These are phyloP conservation scores for Pythium rishiriense DNA, from an alignment of 352 stramenopile species.

Conservation along the genomic window DNA sequence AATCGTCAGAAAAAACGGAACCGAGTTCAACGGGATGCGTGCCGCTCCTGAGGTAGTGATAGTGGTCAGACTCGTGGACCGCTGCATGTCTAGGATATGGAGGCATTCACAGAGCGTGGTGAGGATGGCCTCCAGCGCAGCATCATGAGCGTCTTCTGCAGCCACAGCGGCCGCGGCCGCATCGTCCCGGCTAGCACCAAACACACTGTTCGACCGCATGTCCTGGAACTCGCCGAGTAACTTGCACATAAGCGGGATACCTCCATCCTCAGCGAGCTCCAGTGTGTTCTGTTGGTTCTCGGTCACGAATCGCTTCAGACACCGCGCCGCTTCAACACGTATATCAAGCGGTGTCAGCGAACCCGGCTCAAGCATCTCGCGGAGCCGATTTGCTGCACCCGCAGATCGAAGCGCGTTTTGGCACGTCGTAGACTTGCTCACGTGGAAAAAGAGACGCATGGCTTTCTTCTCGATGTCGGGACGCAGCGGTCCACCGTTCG, in stretches of 20 bases:
- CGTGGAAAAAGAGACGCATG: slow-evolving; percentile 71
- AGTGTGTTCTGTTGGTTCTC: slow-evolving; percentile 77
- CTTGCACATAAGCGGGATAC: slow-evolving; percentile 50
- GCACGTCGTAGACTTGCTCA: slow-evolving; percentile 61
- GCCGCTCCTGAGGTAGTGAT: slow-evolving; percentile 38
- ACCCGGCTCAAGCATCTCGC: slow-evolving; percentile 58
- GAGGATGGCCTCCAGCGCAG: slow-evolving; percentile 71
- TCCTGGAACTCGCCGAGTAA: slow-evolving; percentile 62
- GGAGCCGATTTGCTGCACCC: slow-evolving; percentile 46
- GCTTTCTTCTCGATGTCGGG: slow-evolving; percentile 72
- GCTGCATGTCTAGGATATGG: slow-evolving; percentile 45
- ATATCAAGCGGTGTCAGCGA: slow-evolving; percentile 51
- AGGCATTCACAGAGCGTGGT: slow-evolving; percentile 79
- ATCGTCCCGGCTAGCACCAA: slow-evolving; percentile 12
- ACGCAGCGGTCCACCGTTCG: slow-evolving; percentile 40
- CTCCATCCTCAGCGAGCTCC: slow-evolving; percentile 58
- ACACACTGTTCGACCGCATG: slow-evolving; percentile 37
- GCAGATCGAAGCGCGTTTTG: slow-evolving; percentile 71
- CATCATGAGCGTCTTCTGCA: slow-evolving; percentile 58
- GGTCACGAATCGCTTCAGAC: slow-evolving; percentile 68
- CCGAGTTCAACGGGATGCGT: slow-evolving; percentile 53
- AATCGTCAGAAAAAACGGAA: slow-evolving; percentile 64
- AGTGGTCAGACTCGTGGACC: slow-evolving; percentile 12
- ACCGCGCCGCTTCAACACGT: slow-evolving; percentile 68
- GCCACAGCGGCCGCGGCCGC: slow-evolving; percentile 16